Evolutionary conservation across 2,329 filamentous ascomycete genomes (phyloP), one percentile per base, ranked within the genome.

Genomic region (Alternaria consortialis): DNA sequence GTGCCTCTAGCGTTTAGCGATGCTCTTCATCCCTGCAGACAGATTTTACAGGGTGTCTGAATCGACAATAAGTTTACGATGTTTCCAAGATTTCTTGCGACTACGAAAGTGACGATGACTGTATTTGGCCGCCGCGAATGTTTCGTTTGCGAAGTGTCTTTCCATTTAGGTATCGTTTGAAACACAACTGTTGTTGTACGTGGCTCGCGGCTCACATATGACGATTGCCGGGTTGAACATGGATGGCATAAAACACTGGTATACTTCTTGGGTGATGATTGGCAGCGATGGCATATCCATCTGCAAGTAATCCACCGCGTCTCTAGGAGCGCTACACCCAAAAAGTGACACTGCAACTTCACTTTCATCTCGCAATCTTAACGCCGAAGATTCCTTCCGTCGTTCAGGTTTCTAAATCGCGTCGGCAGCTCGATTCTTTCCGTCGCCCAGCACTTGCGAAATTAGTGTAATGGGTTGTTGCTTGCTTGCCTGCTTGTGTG

Each of bases 241-340:
- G 46, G 20, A 50, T 50, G 20, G 8, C 32, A 50, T 50, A 32
- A 50, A 50, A 50, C 46, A 50, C 23, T 37, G 34, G 46, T 50
- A 12, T 12, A 27, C 13, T 25, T 31, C 32, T 50, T 50, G 32
- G 12, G 46, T 13, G 20, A 50, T 7, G 12, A 6, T 42, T 4
- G 25, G 20, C 13, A 17, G 20, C 32, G 7, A 50, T 37, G 32
- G 25, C 46, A 36, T 50, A n/a, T 23, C 17, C 20, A 37, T 25
- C 31, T 50, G 46, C 20, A 42, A 34, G 17, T 8, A 50, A 36
- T 36, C 31, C 31, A n/a, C 32, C 5, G 8, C 31, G 32, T 50
- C 8, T 50, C 13, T 27, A 15, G 11, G 46, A 8, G 46, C 20
- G 32, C 46, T 50, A 50, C 31, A 25, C 46, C 34, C 13, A 36